These are phyloP conservation scores for Paragyromitra xinjiangensis DNA, from an alignment of 495 filamentous ascomycete genomes.

Conservation along the genomic window DNA sequence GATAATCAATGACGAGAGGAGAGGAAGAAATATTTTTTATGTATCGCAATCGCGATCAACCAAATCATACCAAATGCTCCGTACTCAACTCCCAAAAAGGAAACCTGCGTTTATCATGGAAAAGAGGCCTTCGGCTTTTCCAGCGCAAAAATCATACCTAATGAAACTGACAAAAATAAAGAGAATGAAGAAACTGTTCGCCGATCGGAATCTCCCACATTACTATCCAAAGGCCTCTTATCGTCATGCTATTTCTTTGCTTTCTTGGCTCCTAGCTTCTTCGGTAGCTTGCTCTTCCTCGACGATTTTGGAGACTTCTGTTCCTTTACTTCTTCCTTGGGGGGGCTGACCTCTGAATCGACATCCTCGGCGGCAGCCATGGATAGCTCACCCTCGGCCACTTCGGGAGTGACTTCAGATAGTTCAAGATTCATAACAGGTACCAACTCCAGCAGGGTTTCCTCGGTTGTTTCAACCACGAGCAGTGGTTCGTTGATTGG, in stretches of 20 bases:
- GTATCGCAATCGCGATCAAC: background rate
- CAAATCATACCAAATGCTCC: constrained; percentile 24
- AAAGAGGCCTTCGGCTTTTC: constrained; percentile 48
- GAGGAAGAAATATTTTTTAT: constrained; percentile 26
- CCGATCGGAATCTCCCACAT: constrained; percentile 17
- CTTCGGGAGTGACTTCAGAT: background rate
- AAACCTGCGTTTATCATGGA: constrained; percentile 33
- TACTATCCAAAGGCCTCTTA: constrained; percentile 29
- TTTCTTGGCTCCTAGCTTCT: constrained; percentile 25
- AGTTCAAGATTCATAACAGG: background rate
- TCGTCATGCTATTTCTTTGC: constrained; percentile 37
- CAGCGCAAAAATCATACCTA: constrained; percentile 28
- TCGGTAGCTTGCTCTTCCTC: constrained; percentile 39
- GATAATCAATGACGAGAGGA: constrained; percentile 6
- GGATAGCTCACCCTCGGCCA: background rate
- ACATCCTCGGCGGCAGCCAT: background rate
- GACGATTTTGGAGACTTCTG: constrained; percentile 22
- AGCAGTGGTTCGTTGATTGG: background rate
- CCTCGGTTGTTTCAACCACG: background rate
- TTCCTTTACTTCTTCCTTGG: constrained; percentile 25
- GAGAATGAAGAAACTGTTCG: constrained; percentile 29
- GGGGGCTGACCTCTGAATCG: constrained; percentile 6
- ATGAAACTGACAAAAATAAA: constrained; percentile 33
- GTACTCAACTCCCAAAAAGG: background rate
- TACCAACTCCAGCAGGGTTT: background rate